These are phyloP conservation scores for Psidium friedrichsthalianum DNA, from an alignment of 345 rosid genomes.

Conservation along the genomic window DNA sequence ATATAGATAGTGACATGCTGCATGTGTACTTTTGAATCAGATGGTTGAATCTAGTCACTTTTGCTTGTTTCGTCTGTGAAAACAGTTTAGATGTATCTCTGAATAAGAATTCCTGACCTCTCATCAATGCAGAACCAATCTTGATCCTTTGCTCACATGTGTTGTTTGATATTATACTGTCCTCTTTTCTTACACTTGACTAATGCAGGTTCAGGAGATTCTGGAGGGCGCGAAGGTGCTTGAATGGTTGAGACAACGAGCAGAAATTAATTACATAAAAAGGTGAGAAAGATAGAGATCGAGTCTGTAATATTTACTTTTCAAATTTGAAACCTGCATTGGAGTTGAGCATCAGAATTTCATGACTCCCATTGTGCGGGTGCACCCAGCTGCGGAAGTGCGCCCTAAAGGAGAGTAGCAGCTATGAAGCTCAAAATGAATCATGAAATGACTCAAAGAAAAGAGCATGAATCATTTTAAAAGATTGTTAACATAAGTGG, in stretches of 20 bases:
- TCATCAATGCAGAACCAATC: background rate
- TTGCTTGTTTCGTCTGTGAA: background rate
- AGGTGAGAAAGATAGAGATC: constrained; percentile 15
- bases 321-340: background rate
- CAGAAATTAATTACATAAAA: constrained; percentile 56
- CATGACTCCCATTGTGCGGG: background rate
- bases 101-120: background rate
- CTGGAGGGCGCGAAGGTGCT: constrained; percentile 95
- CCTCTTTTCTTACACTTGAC: background rate
- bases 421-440: background rate
- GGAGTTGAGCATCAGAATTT: background rate
- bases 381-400: background rate
- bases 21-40: background rate
- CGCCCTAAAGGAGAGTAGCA: background rate
- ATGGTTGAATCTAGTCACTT: background rate
- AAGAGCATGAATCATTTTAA: background rate
- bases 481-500: background rate
- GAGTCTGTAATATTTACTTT: background rate
- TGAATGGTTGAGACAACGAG: constrained; percentile 79
- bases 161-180: background rate
- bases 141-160: background rate
- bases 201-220: constrained; percentile 69
- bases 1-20: background rate
- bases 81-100: background rate
- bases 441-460: background rate